Percentiles rank a stretch among this genome's conserved stretches.
These are phyloP conservation scores for Pseudoperonospora humuli DNA, from an alignment of 352 stramenopile species.

Conservation along the genomic window DNA sequence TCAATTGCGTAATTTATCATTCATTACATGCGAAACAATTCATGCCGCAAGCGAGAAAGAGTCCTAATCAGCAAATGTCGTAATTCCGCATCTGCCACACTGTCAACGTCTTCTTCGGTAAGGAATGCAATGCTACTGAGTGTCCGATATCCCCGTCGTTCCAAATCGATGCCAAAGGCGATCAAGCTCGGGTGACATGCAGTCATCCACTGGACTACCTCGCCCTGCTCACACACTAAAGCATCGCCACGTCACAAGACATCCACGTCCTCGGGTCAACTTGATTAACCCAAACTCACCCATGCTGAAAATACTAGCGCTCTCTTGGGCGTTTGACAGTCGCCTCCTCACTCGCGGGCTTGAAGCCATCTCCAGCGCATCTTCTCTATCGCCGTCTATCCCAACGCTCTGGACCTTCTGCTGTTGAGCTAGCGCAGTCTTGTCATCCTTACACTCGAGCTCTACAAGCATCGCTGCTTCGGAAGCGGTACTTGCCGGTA, in stretches of 20 bases:
- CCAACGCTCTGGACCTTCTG: slow-evolving; percentile 6
- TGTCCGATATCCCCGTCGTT: slow-evolving; percentile 57
- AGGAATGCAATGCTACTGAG: slow-evolving; percentile 80
- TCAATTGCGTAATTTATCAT: too few species aligned
- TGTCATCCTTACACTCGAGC: too few species aligned
- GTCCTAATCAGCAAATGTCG: slow-evolving; percentile 54
- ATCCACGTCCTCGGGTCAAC: background rate
- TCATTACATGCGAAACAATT: slow-evolving; percentile 76
- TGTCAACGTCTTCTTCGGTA: slow-evolving; percentile 56
- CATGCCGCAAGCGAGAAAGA: slow-evolving; percentile 60
- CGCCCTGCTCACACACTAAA: slow-evolving; percentile 64
- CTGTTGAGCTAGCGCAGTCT: slow-evolving; percentile 16
- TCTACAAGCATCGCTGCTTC: slow-evolving; percentile 6
- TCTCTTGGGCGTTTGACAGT: slow-evolving; percentile 71
- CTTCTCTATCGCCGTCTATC: slow-evolving; percentile 8
- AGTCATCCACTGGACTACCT: slow-evolving; percentile 81
- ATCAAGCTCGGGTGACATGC: slow-evolving; percentile 62
- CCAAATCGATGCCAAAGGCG: slow-evolving; percentile 47
- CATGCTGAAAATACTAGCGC: slow-evolving; percentile 52
- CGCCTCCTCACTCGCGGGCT: slow-evolving; percentile 61
- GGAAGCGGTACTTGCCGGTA: background rate
- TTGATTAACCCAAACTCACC: slow-evolving; percentile 30
- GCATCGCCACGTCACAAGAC: background rate
- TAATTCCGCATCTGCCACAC: slow-evolving; percentile 22
- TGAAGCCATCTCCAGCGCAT: slow-evolving; percentile 13